Conservation (phyloP, 163 green algal genomes). For the Chloromonas sp. region DNA sequence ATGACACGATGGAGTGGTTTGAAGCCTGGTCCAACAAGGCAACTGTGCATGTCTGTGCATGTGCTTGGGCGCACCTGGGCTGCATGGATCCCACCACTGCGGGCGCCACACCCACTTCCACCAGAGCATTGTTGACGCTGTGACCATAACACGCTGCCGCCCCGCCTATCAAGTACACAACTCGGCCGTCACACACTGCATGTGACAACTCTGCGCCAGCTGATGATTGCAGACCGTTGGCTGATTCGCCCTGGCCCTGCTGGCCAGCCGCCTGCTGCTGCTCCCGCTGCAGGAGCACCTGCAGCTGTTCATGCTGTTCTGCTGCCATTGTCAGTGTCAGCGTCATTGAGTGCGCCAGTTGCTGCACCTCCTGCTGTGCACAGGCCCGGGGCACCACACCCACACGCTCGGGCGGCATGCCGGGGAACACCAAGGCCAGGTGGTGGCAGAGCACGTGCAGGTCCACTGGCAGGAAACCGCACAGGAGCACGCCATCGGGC, state of each 20-base stretch:
- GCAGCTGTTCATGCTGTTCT: too few relatives aligned
- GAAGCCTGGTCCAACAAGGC: too few relatives aligned
- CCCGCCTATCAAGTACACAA: constrained; percentile 23
- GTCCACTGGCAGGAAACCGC: background rate
- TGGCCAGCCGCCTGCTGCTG: background rate
- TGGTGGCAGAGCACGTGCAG: background rate
- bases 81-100: constrained; percentile 14
- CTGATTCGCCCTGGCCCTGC: background rate
- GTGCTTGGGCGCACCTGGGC: background rate
- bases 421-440: background rate
- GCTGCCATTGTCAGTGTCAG: background rate
- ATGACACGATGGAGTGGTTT: too few relatives aligned
- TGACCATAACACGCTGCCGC: constrained; percentile 1
- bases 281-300: background rate
- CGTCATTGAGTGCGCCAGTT: too few relatives aligned
- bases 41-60: background rate
- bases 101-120: constrained; percentile 24
- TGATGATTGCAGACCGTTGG: background rate
- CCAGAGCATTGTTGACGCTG: constrained; percentile 17
- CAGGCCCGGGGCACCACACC: background rate
- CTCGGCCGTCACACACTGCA: constrained; percentile 12
- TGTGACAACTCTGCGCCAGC: background rate
- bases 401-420: background rate
- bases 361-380: background rate
- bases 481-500: background rate